Evolutionary conservation across 140 eudicot genomes (phyloP), one percentile per base, ranked within the genome.

Genomic region (Stevia rebaudiana): DNA sequence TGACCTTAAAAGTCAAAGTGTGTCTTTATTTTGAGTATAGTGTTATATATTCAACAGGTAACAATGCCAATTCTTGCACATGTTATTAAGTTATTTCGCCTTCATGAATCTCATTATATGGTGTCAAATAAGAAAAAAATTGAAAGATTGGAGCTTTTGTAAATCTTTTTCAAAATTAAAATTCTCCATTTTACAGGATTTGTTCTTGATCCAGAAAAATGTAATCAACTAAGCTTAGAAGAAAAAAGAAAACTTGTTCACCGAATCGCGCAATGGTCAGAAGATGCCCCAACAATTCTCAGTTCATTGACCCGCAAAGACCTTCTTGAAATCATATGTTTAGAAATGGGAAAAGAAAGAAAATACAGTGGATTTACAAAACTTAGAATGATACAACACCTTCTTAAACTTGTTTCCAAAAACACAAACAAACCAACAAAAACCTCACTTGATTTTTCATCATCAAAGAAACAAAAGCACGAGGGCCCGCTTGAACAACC

Each of bases 261-360:
- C 73, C 83, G 83, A 60, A 73, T 80, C 11, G 77, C 84, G 40
- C 74, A 78, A 39, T 80, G 81, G 81, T 67, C 89, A 17, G 81
- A 82, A 53, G 95, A 83, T 41, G 90, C 95, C 52, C 81, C 84
- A 19, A 75, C 67, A 70, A 66, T 83, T 70, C 78, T 86, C 21
- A 78, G 79, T 60, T 83, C 95, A 18, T 78, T 80, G 51, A 82
- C 83, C 47, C 81, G 90, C 35, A 73, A 73, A 75, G 87, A 86
- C 72, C 84, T 83, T 64, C 81, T 86, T 23, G 87, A 83, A 69
- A 83, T 86, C 63, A 78, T 83, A 64, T 86, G 95, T 63, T 90
- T 85, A 51, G 90, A 86, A 72, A 78, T 83, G 83, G 95, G 95
- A 23, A 76, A 75, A 78, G 87, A 86, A 50, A 65, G 95, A 66